phyloP scores from a whole-genome alignment of 371 early-diverging fungal genomes.

The Dichotomocladium elegans region DNA sequence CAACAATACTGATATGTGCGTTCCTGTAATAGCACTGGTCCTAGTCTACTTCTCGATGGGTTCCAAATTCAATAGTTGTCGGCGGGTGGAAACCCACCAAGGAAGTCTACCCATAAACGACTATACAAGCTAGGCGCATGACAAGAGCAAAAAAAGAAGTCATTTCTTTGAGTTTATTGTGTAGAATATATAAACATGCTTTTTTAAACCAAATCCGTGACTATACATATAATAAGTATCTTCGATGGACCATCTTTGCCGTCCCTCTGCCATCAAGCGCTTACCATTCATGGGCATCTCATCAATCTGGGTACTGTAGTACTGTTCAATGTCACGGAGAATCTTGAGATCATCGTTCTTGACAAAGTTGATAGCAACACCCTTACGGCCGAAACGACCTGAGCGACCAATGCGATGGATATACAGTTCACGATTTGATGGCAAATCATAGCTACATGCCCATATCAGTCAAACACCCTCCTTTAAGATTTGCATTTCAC shows the following conservation, averaged over 20 bases:
- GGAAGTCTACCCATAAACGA: too few relatives aligned
- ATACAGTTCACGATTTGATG: constrained; percentile 90
- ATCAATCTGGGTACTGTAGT: constrained; percentile 93
- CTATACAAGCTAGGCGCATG: too few relatives aligned
- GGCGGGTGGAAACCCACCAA: too few relatives aligned
- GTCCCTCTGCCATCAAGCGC: neutral
- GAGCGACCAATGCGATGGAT: constrained; percentile 97
- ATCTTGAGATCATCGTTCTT: constrained; percentile 83
- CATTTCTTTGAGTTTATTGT: too few relatives aligned
- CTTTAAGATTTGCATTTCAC: neutral
- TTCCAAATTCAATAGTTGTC: too few relatives aligned
- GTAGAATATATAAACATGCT: too few relatives aligned
- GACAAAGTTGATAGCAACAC: constrained; percentile 98
- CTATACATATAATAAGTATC: neutral
- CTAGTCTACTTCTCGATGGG: too few relatives aligned
- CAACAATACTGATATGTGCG: too few relatives aligned
- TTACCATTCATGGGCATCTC: constrained; percentile 92
- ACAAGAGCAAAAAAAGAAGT: too few relatives aligned
- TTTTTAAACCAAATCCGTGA: constrained; percentile 7
- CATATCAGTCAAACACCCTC: neutral
- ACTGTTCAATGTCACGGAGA: constrained; percentile 89
- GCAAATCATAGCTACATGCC: constrained; percentile 87
- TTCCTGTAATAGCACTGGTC: too few relatives aligned
- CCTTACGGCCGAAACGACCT: constrained; percentile 97
- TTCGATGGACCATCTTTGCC: neutral